Percentiles rank a stretch among this genome's conserved stretches.
phyloP scores from a whole-genome alignment of 768 basidiomycete species.

The Lactarius hengduanensis region DNA sequence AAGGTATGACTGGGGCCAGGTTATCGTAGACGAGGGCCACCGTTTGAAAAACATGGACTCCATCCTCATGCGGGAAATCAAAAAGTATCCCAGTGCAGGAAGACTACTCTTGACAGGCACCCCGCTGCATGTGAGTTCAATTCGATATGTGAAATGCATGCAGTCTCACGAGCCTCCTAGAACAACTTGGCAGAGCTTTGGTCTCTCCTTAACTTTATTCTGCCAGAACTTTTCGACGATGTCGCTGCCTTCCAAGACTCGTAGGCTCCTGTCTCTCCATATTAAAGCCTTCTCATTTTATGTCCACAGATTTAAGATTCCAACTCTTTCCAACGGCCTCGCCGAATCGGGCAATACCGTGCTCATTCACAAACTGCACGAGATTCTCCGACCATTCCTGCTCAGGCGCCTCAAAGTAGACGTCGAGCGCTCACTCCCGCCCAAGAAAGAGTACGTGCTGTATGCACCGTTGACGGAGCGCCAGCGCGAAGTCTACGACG shows the following conservation, averaged over 20 bases:
- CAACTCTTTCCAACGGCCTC: conserved; percentile 56
- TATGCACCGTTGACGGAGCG: conserved; percentile 83
- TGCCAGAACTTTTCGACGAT: conserved; percentile 92
- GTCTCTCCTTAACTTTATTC: conserved; percentile 93
- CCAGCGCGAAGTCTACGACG: conserved; percentile 85
- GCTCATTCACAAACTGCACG: conserved; percentile 78
- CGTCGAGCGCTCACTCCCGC: conserved; percentile 76
- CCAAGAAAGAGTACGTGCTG: conserved; percentile 92
- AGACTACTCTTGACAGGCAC: conserved; percentile 96
- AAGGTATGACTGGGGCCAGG: conserved; percentile 80
- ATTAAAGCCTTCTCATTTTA: neutral
- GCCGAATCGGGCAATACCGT: conserved; percentile 57
- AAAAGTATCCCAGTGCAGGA: conserved; percentile 78
- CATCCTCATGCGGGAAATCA: conserved; percentile 86
- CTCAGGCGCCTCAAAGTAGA: conserved; percentile 89
- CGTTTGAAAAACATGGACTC: conserved; percentile 93
- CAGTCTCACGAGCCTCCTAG: conserved; percentile 40
- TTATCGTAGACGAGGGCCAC: conserved; percentile 96
- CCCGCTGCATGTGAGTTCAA: conserved; percentile 75
- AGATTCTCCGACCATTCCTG: conserved; percentile 93
- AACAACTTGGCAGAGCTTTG: conserved; percentile 95
- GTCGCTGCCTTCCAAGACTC: conserved; percentile 88
- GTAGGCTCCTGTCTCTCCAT: conserved; percentile 40
- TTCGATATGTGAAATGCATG: neutral
- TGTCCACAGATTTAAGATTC: conserved; percentile 63